A percentile compares a stretch with the other conserved stretches of the same genome.
Conservation (phyloP, 805 yeast genomes). For the Pichia gijzeniarum region DNA sequence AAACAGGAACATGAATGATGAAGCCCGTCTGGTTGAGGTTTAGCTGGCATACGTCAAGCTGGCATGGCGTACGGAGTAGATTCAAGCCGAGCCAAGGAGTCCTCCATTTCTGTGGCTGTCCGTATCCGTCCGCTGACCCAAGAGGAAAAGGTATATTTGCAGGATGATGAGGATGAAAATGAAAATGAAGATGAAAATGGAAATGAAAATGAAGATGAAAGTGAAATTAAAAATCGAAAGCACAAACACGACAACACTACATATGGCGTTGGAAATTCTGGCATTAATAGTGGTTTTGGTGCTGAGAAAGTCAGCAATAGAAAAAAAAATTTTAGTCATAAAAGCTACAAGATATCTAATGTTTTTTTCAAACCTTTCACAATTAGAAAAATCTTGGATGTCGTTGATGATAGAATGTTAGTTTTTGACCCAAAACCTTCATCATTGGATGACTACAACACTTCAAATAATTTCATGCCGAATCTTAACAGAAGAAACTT, state of each 20-base stretch:
- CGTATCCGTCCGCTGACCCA: constrained; percentile 79
- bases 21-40: too few relatives aligned
- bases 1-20: too few relatives aligned
- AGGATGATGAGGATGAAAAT: constrained; percentile 4
- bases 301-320: too few relatives aligned
- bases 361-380: constrained; percentile 21
- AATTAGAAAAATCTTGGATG: constrained; percentile 63
- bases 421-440: constrained; percentile 62
- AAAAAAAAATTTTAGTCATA: not conserved
- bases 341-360: not conserved
- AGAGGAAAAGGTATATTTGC: constrained; percentile 36
- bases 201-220: not conserved
- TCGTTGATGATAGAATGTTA: constrained; percentile 79
- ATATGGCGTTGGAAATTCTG: not conserved
- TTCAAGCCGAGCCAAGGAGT: constrained; percentile 28
- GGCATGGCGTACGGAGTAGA: not conserved
- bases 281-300: not conserved
- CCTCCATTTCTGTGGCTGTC: constrained; percentile 71
- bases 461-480: constrained; percentile 1
- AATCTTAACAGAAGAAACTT: not conserved
- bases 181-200: not conserved
- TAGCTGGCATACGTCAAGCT: too few relatives aligned
- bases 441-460: not conserved
- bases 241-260: constrained; percentile 16
- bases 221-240: constrained; percentile 28